A percentile compares a stretch with the other conserved stretches of the same genome.
Conservation (phyloP, 805 yeast genomes). For the Teunomyces atbi region DNA sequence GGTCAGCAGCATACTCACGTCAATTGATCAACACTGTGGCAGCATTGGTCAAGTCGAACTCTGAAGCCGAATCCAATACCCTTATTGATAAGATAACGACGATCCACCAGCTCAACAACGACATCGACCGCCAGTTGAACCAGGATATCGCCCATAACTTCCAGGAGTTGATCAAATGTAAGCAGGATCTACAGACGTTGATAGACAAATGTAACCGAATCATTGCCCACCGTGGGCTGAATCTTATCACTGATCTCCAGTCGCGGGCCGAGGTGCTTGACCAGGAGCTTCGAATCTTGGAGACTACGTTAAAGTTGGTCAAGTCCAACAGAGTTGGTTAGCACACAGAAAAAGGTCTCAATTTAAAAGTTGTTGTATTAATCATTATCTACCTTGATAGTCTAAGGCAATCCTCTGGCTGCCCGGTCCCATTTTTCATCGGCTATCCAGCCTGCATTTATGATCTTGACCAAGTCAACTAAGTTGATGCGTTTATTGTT, state of each 20-base stretch:
- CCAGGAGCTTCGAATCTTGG: slow-evolving; percentile 69
- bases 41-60: slow-evolving; percentile 25
- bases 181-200: slow-evolving; percentile 10
- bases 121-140: slow-evolving; percentile 36
- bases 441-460: slow-evolving; percentile 83
- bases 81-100: slow-evolving; percentile 33
- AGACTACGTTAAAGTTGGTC: slow-evolving; percentile 42
- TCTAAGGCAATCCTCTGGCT: slow-evolving; percentile 35
- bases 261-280: slow-evolving; percentile 65
- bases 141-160: slow-evolving; percentile 27
- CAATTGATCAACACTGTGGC: slow-evolving; percentile 24
- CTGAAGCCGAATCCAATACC: slow-evolving; percentile 19
- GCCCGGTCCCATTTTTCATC: slow-evolving; percentile 71
- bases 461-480: slow-evolving; percentile 64
- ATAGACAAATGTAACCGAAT: slow-evolving; percentile 8
- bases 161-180: slow-evolving; percentile 13
- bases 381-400: background rate
- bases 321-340: slow-evolving; percentile 7
- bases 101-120: slow-evolving; percentile 37
- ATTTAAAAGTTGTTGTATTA: background rate
- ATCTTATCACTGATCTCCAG: slow-evolving; percentile 12
- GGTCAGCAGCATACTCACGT: slow-evolving; percentile 24
- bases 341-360: too few species aligned
- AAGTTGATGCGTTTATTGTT: slow-evolving; percentile 63
- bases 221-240: background rate